Percentiles rank a stretch among this genome's conserved stretches.
Conservation (phyloP, 768 basidiomycete species). For the Hericium alpestre region DNA sequence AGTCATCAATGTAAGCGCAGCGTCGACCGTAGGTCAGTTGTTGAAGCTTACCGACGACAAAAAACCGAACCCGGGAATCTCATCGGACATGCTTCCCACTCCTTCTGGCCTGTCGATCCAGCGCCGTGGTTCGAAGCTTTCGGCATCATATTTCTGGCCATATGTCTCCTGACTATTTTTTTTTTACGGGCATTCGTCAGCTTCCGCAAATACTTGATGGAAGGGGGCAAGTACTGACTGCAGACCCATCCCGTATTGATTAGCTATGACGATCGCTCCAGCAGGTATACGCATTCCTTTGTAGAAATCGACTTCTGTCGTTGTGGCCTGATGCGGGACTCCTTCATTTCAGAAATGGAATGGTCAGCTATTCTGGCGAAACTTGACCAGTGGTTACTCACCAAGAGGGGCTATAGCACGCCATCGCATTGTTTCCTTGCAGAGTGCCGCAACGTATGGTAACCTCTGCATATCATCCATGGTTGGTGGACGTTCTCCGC, state of each 20-base stretch:
- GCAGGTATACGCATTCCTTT: not conserved
- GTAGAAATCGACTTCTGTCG: not conserved
- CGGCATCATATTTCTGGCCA: not conserved
- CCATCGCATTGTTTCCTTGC: too few species aligned
- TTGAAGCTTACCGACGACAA: not conserved
- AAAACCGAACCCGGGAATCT: not conserved
- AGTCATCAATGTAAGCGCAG: not conserved
- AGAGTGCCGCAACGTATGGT: too few species aligned
- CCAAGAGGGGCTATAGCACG: too few species aligned
- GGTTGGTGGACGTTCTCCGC: too few species aligned
- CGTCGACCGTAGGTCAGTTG: too few species aligned
- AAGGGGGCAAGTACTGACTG: not conserved
- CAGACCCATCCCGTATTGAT: not conserved
- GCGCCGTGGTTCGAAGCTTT: not conserved
- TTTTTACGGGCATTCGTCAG: not conserved
- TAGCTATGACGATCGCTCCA: not conserved
- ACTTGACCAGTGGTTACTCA: too few species aligned
- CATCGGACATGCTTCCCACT: not conserved
- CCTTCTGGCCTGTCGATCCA: not conserved
- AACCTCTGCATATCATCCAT: too few species aligned
- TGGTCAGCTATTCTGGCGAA: too few species aligned
- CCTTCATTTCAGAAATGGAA: not conserved
- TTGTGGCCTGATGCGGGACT: not conserved
- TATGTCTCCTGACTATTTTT: not conserved
- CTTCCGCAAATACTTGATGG: not conserved